phyloP scores from a whole-genome alignment of 768 basidiomycete species.

The Daedaleopsis nitida region DNA sequence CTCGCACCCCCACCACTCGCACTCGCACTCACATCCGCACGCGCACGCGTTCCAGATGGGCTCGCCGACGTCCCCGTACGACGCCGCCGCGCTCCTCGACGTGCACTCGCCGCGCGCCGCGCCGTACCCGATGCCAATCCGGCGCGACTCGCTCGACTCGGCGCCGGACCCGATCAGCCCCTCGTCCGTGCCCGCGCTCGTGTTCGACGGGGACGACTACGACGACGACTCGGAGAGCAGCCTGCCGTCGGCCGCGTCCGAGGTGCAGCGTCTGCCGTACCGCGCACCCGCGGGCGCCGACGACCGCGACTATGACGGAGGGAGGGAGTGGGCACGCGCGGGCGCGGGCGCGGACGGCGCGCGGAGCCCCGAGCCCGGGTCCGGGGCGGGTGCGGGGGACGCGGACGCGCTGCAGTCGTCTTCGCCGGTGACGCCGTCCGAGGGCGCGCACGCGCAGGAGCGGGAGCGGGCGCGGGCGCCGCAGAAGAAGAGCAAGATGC shows the following conservation, averaged over 20 bases:
- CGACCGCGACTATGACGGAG: conserved; percentile 7
- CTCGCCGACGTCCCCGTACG: conserved; percentile 3
- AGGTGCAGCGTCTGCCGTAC: conserved; percentile 26
- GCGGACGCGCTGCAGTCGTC: neutral
- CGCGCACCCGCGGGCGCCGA: conserved; percentile 12
- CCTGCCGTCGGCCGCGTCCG: conserved; percentile 30
- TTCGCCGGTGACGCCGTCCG: conserved; percentile 3
- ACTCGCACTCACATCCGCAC: neutral
- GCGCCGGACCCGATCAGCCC: conserved; percentile 30
- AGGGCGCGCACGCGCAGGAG: neutral
- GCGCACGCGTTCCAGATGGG: neutral
- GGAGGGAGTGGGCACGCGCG: conserved; percentile 10
- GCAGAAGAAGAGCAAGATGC: conserved; percentile 50
- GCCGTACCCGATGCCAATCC: conserved; percentile 17
- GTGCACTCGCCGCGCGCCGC: conserved; percentile 21
- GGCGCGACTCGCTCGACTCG: conserved; percentile 24
- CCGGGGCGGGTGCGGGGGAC: neutral
- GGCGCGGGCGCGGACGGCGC: too few species aligned
- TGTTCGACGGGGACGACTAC: conserved; percentile 31
- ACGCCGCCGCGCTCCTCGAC: conserved; percentile 16
- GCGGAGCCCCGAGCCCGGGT: conserved; percentile 3
- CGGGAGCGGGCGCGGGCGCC: conserved; percentile 12
- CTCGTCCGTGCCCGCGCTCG: conserved; percentile 28
- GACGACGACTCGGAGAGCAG: conserved; percentile 33
- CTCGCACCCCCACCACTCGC: neutral